Evolutionary conservation across 768 basidiomycete genomes (phyloP).

Genomic region (Tubosaeta brunneosetosa): DNA sequence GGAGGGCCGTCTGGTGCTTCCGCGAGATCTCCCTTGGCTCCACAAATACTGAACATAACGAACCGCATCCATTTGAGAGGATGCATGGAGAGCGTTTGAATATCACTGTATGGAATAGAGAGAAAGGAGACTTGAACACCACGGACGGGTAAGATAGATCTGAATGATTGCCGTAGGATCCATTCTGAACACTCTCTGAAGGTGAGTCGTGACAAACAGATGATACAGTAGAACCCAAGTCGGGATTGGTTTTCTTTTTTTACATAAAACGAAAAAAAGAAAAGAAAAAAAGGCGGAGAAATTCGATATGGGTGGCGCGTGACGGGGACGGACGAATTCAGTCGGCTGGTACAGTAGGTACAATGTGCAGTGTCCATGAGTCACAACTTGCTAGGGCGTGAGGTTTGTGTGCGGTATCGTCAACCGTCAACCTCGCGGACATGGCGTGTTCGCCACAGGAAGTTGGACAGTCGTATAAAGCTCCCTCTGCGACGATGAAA

Average conservation of each 20-base stretch:
- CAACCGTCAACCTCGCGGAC: neutral
- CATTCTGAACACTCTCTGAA: neutral
- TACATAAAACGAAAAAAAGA: no score
- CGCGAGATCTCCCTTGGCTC: neutral
- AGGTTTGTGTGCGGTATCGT: neutral
- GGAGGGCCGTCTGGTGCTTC: neutral
- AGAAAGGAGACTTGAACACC: neutral
- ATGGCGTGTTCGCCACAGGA: constrained; percentile 6
- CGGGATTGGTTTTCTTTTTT: no score
- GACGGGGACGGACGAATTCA: no score
- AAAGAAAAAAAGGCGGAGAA: no score
- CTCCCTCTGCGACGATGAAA: neutral
- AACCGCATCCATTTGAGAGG: neutral
- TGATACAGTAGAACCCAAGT: no score
- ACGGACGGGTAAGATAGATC: neutral
- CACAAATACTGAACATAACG: neutral
- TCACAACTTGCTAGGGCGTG: neutral
- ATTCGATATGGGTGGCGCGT: no score
- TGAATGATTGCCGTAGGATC: neutral
- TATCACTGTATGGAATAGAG: neutral
- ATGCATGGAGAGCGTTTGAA: neutral
- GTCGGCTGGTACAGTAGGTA: no score
- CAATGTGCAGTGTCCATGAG: neutral
- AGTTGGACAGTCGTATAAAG: neutral
- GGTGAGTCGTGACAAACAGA: no score